These are phyloP conservation scores for Arachnomyces sp. DNA, from an alignment of 2,329 filamentous ascomycete species.

Conservation along the genomic window DNA sequence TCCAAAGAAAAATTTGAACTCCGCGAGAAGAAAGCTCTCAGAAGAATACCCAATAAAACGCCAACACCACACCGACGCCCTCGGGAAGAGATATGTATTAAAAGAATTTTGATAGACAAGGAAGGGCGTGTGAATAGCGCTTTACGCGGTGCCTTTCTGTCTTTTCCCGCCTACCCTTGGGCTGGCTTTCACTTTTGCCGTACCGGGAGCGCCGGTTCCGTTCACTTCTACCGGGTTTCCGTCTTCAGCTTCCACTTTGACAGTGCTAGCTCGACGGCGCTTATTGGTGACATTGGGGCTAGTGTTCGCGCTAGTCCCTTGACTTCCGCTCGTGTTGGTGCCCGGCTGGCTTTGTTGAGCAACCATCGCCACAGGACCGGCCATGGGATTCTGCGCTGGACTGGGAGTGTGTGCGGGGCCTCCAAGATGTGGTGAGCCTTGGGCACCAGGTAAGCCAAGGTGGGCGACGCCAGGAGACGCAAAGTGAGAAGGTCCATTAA, in stretches of 20 bases:
- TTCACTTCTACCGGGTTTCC: constrained; percentile 42
- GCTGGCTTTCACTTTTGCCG: constrained; percentile 38
- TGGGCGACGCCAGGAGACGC: constrained; percentile 53
- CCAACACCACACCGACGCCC: no score
- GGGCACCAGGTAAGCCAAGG: constrained; percentile 40
- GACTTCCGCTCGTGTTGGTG: constrained; percentile 43
- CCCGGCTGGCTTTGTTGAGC: constrained; percentile 51
- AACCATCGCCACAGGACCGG: constrained; percentile 46
- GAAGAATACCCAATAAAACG: no score
- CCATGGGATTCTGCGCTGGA: constrained; percentile 39
- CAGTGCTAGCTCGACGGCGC: constrained; percentile 50
- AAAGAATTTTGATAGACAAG: neutral
- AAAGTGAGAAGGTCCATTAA: constrained; percentile 45
- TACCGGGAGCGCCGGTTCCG: constrained; percentile 27
- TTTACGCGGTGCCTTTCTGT: constrained; percentile 33
- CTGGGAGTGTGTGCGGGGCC: constrained; percentile 41
- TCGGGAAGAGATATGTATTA: neutral
- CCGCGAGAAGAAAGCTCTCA: no score
- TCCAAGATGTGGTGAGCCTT: constrained; percentile 47
- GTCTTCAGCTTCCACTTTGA: constrained; percentile 53
- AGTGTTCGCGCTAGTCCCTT: constrained; percentile 52
- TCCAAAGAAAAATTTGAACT: no score
- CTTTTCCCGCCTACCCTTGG: constrained; percentile 40
- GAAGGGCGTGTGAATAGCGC: neutral
- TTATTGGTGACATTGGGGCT: constrained; percentile 56